A percentile compares a stretch with the other conserved stretches of the same genome.
Evolutionary conservation across 1,284 basidiomycete species (phyloP).

Genomic region (Papiliotrema terrestris): DNA sequence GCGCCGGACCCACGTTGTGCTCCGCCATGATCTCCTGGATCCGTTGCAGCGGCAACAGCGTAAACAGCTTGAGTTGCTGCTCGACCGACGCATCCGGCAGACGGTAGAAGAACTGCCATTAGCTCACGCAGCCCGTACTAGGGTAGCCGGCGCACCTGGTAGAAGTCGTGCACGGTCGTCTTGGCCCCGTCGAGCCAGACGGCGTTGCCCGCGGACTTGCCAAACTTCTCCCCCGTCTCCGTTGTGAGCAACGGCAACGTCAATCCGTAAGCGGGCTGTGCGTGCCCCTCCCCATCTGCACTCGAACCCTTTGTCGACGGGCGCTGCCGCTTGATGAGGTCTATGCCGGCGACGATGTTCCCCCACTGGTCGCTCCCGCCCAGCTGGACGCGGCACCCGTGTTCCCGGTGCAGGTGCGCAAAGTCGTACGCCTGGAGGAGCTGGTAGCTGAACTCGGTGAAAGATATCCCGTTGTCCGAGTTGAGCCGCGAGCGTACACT

Average conservation of each 20-base stretch:
- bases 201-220: constrained; percentile 95
- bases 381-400: constrained; percentile 79
- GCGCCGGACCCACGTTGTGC: constrained; percentile 51
- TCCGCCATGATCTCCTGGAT: constrained; percentile 60
- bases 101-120: constrained; percentile 76
- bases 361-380: constrained; percentile 99
- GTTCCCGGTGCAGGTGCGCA: constrained; percentile 63
- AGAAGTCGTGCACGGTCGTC: constrained; percentile 84
- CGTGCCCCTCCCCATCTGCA: constrained; percentile 38
- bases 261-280: constrained; percentile 76
- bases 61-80: constrained; percentile 77
- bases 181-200: constrained; percentile 76
- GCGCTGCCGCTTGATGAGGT: constrained; percentile 66
- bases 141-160: constrained; percentile 63
- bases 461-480: constrained; percentile 73
- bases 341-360: constrained; percentile 91
- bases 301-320: not conserved
- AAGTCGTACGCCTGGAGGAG: constrained; percentile 97
- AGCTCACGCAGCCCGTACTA: not conserved
- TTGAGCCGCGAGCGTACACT: constrained; percentile 80
- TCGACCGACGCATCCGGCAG: constrained; percentile 78
- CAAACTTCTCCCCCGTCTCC: constrained; percentile 87
- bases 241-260: constrained; percentile 94
- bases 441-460: constrained; percentile 97
- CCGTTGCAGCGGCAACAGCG: constrained; percentile 63